Evolutionary conservation across 1,284 basidiomycete genomes (phyloP).

Genomic region (Ganoderma lucidum): DNA sequence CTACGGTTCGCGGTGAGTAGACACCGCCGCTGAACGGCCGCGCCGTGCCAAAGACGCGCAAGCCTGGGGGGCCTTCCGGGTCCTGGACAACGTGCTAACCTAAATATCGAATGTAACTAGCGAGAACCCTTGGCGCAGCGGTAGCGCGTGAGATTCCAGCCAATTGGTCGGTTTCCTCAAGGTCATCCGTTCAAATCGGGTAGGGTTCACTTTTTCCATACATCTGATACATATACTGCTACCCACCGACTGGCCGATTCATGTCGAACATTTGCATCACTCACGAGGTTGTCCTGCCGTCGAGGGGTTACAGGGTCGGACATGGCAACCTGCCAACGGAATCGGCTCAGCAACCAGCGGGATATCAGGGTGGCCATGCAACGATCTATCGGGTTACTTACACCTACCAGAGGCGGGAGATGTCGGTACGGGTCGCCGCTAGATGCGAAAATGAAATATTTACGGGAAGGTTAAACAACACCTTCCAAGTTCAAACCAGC

Average conservation of each 20-base stretch:
- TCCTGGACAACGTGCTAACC: no score
- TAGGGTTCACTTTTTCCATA: conserved; percentile 14
- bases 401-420: not conserved
- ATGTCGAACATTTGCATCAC: no score
- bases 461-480: not conserved
- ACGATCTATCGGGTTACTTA: not conserved
- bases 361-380: not conserved
- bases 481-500: not conserved
- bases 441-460: not conserved
- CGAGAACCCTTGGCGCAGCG: conserved; percentile 18
- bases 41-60: no score
- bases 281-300: no score
- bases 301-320: no score
- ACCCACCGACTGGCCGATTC: no score
- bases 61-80: no score
- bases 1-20: no score
- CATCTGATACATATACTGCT: no score
- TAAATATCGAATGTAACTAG: not conserved
- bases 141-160: conserved; percentile 21
- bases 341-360: not conserved
- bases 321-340: no score
- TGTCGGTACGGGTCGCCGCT: not conserved
- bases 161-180: conserved; percentile 6
- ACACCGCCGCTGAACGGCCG: no score
- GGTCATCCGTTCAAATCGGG: conserved; percentile 23